Evolutionary conservation across 2,329 filamentous ascomycete genomes (phyloP).

Genomic region (Clarireedia homoeocarpa): DNA sequence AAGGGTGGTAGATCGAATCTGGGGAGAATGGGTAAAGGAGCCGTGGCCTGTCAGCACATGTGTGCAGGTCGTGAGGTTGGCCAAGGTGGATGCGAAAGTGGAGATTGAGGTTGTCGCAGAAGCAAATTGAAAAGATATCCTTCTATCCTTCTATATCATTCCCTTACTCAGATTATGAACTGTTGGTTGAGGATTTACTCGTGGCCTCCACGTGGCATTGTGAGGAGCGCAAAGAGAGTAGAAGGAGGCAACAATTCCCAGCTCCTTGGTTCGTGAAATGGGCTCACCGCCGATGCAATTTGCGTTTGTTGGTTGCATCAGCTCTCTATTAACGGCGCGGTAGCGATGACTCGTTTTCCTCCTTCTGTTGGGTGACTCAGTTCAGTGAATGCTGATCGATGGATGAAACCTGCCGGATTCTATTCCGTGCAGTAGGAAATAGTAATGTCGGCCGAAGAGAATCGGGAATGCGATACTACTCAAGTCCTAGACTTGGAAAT

Average conservation of each 20-base stretch:
- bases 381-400: neutral
- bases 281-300: too few species aligned
- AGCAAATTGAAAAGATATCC: constrained; percentile 1
- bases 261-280: too few species aligned
- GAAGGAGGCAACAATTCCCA: too few species aligned
- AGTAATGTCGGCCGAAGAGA: too few species aligned
- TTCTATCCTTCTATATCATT: neutral
- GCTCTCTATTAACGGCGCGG: too few species aligned
- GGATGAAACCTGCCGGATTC: too few species aligned
- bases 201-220: neutral
- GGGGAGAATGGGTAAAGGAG: constrained; percentile 5
- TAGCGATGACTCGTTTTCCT: too few species aligned
- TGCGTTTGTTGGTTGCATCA: too few species aligned
- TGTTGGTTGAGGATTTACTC: neutral
- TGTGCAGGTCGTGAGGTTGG: constrained; percentile 4
- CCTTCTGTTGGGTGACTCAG: neutral
- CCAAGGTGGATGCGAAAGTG: constrained; percentile 1
- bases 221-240: too few species aligned
- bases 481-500: too few species aligned
- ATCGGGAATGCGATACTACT: too few species aligned
- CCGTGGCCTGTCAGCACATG: constrained; percentile 7
- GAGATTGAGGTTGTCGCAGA: constrained; percentile 7
- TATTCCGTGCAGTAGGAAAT: too few species aligned
- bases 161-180: neutral
- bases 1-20: constrained; percentile 4